Conservation (phyloP, 345 rosid species). For the Eucalyptus polyanthemos region DNA sequence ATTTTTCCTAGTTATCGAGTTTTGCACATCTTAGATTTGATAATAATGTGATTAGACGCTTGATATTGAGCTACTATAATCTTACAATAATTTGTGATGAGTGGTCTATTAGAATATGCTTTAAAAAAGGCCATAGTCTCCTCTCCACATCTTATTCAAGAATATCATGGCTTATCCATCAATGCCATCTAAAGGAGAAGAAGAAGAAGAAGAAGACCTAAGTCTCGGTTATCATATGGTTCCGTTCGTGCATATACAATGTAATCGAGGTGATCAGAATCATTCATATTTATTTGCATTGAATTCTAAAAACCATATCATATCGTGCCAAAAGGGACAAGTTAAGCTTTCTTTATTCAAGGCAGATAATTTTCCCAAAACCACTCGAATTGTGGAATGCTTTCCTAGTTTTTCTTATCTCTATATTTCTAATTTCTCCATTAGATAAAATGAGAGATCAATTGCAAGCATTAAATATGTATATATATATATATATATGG, state of each 20-base stretch:
- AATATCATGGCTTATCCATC: background rate
- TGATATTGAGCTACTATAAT: no score
- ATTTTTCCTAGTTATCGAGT: no score
- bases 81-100: no score
- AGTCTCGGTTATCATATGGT: background rate
- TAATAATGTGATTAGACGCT: background rate
- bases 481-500: no score
- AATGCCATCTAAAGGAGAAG: background rate
- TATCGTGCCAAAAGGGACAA: background rate
- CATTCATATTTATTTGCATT: background rate
- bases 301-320: background rate
- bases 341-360: background rate
- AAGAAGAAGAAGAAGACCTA: no score
- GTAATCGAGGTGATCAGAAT: background rate
- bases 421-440: background rate
- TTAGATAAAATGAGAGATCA: background rate
- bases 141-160: background rate
- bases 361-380: background rate
- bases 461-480: background rate
- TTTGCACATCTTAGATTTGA: background rate
- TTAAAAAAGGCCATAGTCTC: background rate
- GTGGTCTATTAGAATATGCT: background rate
- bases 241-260: no score
- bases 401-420: background rate
- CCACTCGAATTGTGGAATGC: background rate